Base-by-base conservation (phyloP, 2,329 filamentous ascomycete species). In the Aspergillus carbonarius region DNA sequence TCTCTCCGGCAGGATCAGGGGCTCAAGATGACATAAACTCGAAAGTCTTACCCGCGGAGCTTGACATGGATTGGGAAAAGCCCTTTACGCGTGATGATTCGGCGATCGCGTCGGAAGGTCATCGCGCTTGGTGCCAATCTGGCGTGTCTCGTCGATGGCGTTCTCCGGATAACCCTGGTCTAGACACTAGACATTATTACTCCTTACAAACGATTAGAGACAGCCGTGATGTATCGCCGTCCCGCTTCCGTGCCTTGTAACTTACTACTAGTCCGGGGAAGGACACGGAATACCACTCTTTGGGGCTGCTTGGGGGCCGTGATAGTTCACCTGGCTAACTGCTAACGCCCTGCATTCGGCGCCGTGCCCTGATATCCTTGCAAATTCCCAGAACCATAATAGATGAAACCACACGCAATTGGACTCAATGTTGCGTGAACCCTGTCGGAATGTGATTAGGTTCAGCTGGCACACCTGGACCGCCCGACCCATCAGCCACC, bases 61-160 rank as follows among this genome's bases (percentile, higher is more conserved):
- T 68, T 68, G 66, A 68, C 68, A 59, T 58, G 55, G 59, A 66
- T 63, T 60, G 60, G 52, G 60, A 66, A 58, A 63, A 60, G 48
- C 58, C 61, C 55, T 61, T 50, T 56, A 67, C 65, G 63, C 66
- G 61, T 64, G 60, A 44, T 70, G 64, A 72, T 69, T 71, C 63
- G 67, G 62, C 61, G 58, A 66, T 68, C 63, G 65, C 61, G 62
- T 62, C 47, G 58, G 46, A 63, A 63, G 59, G 52, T 57, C 59
- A 60, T 63, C 63, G 61, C 66, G 60, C 65, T 63, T 67, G 64
- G 64, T 70, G 66, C 59, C 59, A 66, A 72, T 69, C 63, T 55
- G 64, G 60, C 62, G 56, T 62, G 58, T 65, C 40, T 58, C 50
- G 57, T 44, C 54, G 39, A 55, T 49, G 42, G 20, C 35, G 18